Percentiles rank a stretch among this genome's conserved stretches.
Conservation (phyloP, 805 yeast genomes). For the Lipomyces sp. region DNA sequence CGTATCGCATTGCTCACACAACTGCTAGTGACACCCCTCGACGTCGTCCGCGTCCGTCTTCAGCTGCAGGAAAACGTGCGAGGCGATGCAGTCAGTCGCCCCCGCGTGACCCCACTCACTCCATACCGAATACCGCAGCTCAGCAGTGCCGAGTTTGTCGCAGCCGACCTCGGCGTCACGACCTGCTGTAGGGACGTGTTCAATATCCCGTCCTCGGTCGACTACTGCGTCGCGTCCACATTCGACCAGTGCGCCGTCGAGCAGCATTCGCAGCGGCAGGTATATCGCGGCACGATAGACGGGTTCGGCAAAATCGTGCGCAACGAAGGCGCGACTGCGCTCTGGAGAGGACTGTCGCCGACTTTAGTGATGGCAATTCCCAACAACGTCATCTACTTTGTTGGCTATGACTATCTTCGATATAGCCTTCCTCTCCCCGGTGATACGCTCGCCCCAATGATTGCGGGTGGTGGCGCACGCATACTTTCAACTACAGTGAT, state of each 20-base stretch:
- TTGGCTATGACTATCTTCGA: slow-evolving; percentile 84
- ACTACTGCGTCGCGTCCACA: slow-evolving; percentile 40
- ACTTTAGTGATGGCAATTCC: slow-evolving; percentile 86
- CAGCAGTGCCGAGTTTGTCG: slow-evolving; percentile 12
- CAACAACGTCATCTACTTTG: slow-evolving; percentile 86
- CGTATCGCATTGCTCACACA: too few relatives aligned
- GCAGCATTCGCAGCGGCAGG: slow-evolving; percentile 34
- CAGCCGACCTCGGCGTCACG: slow-evolving; percentile 39
- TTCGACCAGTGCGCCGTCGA: slow-evolving; percentile 38
- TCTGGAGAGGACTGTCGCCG: slow-evolving; percentile 86
- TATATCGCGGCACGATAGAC: slow-evolving; percentile 65
- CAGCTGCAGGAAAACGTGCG: slow-evolving; percentile 43
- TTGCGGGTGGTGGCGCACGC: slow-evolving; percentile 85
- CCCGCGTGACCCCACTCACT: slow-evolving; percentile 57
- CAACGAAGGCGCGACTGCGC: slow-evolving; percentile 69
- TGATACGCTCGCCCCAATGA: slow-evolving; percentile 59
- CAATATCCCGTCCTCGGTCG: slow-evolving; percentile 40
- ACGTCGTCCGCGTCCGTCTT: slow-evolving; percentile 44
- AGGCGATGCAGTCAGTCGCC: background rate
- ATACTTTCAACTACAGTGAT: slow-evolving; percentile 77
- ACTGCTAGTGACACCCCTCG: slow-evolving; percentile 42
- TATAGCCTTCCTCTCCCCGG: slow-evolving; percentile 61
- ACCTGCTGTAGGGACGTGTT: slow-evolving; percentile 43
- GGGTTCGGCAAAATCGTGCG: slow-evolving; percentile 64
- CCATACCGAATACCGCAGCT: slow-evolving; percentile 10